phyloP scores from a whole-genome alignment of 345 rosid genomes.

The Durio zibethinus region DNA sequence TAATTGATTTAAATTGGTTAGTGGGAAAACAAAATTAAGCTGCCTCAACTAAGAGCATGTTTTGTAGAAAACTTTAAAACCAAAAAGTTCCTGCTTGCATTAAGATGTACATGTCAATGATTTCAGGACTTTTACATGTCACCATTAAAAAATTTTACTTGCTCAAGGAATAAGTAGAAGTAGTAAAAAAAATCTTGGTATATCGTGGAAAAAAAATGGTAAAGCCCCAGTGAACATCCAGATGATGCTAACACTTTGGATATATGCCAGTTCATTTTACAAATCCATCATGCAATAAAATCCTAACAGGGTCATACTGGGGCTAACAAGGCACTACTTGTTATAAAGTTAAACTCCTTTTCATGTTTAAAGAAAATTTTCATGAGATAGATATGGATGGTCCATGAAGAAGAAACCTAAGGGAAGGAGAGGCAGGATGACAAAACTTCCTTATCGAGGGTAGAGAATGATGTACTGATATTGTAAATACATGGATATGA shows the following conservation, averaged over 20 bases:
- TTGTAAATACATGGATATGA: not conserved
- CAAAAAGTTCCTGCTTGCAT: not conserved
- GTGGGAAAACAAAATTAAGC: not conserved
- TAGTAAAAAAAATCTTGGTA: not conserved
- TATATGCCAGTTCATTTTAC: not conserved
- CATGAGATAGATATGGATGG: not conserved
- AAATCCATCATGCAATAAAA: conserved; percentile 1
- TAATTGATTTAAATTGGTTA: not conserved
- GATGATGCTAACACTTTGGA: not conserved
- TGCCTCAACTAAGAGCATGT: not conserved
- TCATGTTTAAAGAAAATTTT: not conserved
- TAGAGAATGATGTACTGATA: not conserved
- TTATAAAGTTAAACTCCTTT: not conserved
- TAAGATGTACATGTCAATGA: not conserved
- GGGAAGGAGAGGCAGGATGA: not conserved
- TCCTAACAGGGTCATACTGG: not conserved
- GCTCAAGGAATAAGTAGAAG: not conserved
- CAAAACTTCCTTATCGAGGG: not conserved
- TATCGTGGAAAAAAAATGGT: not conserved
- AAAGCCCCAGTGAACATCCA: not conserved
- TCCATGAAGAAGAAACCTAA: not conserved
- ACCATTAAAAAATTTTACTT: not conserved
- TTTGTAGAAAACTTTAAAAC: not conserved
- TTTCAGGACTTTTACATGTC: not conserved
- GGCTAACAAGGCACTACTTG: not conserved